phyloP scores from a whole-genome alignment of 73 alveolate genomes.

The Blepharisma japonicum region DNA sequence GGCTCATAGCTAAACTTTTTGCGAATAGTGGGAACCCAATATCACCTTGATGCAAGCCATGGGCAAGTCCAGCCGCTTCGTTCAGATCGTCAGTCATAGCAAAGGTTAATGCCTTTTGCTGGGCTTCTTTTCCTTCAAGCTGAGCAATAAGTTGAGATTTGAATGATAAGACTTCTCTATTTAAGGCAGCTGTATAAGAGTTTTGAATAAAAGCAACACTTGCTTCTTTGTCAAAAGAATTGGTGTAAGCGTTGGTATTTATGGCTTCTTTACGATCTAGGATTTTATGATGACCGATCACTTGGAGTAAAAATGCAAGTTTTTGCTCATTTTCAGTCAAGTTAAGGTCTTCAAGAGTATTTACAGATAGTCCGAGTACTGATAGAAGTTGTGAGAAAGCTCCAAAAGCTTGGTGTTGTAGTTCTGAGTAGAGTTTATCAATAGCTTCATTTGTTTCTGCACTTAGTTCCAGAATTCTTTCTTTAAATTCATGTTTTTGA shows the following conservation, averaged over 20 bases:
- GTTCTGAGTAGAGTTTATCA: not conserved
- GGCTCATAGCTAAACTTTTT: not conserved
- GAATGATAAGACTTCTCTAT: slow-evolving; percentile 16
- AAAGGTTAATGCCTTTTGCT: not conserved
- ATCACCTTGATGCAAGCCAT: slow-evolving; percentile 2
- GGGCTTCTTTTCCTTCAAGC: not conserved
- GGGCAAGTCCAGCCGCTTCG: slow-evolving; percentile 5
- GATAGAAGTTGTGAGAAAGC: not conserved
- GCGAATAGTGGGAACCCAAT: not conserved
- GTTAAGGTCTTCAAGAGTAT: slow-evolving; percentile 11
- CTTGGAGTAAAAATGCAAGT: not conserved
- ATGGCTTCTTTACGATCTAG: slow-evolving; percentile 16
- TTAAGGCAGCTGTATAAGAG: not conserved
- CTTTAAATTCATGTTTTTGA: not conserved
- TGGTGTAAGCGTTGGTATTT: not conserved
- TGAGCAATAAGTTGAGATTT: not conserved
- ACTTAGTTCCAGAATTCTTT: not conserved
- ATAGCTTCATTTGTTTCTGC: not conserved
- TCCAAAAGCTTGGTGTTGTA: not conserved
- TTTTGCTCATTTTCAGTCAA: slow-evolving; percentile 6
- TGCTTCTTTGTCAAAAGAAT: not conserved
- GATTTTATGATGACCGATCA: not conserved
- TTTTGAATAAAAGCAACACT: not conserved
- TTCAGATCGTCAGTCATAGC: slow-evolving; percentile 11
- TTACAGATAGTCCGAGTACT: not conserved